These are phyloP conservation scores for Eutrema yunnanense DNA, from an alignment of 345 rosid species.

Conservation along the genomic window DNA sequence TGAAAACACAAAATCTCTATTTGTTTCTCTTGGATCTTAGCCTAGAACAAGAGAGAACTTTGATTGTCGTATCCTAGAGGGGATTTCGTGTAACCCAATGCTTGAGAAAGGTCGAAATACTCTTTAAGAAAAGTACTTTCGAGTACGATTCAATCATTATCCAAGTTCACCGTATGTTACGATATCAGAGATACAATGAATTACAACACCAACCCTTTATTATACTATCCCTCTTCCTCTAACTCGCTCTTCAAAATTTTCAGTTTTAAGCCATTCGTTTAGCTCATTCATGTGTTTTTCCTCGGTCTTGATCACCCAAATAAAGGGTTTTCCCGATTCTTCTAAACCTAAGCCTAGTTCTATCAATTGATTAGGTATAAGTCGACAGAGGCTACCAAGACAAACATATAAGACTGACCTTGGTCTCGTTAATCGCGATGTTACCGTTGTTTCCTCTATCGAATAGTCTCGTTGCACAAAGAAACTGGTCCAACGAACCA, in stretches of 20 bases:
- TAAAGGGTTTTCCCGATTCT: conserved; percentile 55
- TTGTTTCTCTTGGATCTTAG: no score
- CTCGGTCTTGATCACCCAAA: conserved; percentile 66
- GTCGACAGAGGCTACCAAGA: conserved; percentile 70
- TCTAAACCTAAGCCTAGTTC: conserved; percentile 63
- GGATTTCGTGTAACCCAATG: no score
- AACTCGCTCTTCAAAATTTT: conserved; percentile 46
- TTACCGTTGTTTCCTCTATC: conserved; percentile 66
- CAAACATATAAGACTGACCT: conserved; percentile 68
- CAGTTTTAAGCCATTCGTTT: conserved; percentile 41
- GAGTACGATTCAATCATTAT: no score
- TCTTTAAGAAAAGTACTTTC: no score
- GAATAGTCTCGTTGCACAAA: conserved; percentile 45
- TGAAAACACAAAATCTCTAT: no score
- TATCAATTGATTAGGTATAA: conserved; percentile 51
- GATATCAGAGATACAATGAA: no score
- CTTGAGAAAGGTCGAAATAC: no score
- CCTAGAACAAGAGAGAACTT: no score
- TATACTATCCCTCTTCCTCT: conserved; percentile 49
- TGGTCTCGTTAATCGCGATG: conserved; percentile 35
- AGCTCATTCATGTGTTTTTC: conserved; percentile 35
- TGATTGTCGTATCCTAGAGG: no score
- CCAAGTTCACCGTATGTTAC: no score
- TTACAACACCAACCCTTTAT: conserved; percentile 53
- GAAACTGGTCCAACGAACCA: conserved; percentile 91